Percentiles rank a stretch among this genome's conserved stretches.
phyloP scores from a whole-genome alignment of 2,329 filamentous ascomycete species.

The Arthrobotrys megalospora region DNA sequence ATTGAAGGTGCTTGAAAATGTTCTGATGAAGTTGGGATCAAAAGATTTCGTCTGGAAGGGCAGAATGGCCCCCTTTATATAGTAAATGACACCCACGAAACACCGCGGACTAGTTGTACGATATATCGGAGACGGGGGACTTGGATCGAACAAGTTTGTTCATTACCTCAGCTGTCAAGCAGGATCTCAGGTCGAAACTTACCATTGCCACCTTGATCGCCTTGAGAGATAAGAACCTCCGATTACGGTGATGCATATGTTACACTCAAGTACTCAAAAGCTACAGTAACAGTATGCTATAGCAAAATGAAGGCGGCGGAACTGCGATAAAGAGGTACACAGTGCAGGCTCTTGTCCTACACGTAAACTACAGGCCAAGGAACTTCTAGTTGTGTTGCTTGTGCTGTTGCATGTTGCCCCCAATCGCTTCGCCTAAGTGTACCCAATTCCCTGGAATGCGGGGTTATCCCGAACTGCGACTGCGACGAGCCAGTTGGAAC shows the following conservation, averaged over 20 bases:
- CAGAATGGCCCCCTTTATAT: conserved; percentile 21
- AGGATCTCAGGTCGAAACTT: neutral
- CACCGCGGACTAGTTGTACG: neutral
- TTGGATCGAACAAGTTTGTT: neutral
- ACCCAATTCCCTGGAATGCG: conserved; percentile 8
- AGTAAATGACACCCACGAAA: neutral
- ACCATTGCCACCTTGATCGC: neutral
- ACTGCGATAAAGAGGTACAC: neutral
- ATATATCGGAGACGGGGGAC: neutral
- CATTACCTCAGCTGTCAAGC: neutral
- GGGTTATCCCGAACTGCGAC: conserved; percentile 13
- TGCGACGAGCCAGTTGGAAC: conserved; percentile 10
- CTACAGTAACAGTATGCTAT: neutral
- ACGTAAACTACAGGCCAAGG: neutral
- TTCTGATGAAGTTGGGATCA: neutral
- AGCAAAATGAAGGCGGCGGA: conserved; percentile 4
- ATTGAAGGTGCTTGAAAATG: neutral
- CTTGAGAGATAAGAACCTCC: neutral
- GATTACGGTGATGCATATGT: conserved; percentile 3
- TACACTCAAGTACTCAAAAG: neutral
- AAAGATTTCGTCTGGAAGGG: neutral
- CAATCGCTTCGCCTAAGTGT: neutral
- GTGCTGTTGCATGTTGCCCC: neutral
- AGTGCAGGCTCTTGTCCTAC: neutral
- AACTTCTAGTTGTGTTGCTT: neutral